phyloP scores from a whole-genome alignment of 2,329 filamentous ascomycete genomes.

The Chaetomiaceae sp. region DNA sequence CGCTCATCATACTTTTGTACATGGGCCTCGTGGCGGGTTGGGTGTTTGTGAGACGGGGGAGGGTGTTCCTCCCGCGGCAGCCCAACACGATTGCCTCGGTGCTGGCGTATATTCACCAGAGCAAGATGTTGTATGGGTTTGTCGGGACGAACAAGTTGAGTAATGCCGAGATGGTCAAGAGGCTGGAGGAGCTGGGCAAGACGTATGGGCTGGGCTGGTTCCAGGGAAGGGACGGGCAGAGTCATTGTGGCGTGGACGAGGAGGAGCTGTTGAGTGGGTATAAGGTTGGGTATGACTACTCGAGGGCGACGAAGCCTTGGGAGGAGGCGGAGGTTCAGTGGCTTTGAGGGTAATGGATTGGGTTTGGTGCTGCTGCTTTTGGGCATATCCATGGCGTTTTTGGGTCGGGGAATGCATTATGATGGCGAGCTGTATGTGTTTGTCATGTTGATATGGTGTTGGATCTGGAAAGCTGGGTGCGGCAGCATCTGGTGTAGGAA shows the following conservation, averaged over 20 bases:
- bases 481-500: too few species aligned
- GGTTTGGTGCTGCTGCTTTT: background rate
- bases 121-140: constrained; percentile 74
- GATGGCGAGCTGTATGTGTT: background rate
- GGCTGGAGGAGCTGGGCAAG: constrained; percentile 57
- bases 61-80: constrained; percentile 71
- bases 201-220: constrained; percentile 78
- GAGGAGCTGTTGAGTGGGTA: constrained; percentile 65
- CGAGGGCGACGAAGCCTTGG: constrained; percentile 50
- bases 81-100: constrained; percentile 74
- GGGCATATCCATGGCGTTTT: background rate
- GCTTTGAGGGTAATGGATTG: constrained; percentile 25
- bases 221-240: constrained; percentile 64
- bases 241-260: constrained; percentile 73
- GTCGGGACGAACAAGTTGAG: constrained; percentile 63
- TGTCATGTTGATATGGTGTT: background rate
- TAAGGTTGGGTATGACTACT: constrained; percentile 56
- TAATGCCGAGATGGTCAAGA: constrained; percentile 56
- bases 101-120: constrained; percentile 74
- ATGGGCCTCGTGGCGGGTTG: constrained; percentile 55
- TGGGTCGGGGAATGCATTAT: background rate
- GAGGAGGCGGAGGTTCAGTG: constrained; percentile 35
- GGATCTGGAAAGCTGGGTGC: too few species aligned
- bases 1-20: constrained; percentile 61
- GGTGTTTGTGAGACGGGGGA: constrained; percentile 55